Evolutionary conservation across 2,329 filamentous ascomycete genomes (phyloP), one percentile per base, ranked within the genome.

Genomic region (Myriosclerotinia duriaeana): DNA sequence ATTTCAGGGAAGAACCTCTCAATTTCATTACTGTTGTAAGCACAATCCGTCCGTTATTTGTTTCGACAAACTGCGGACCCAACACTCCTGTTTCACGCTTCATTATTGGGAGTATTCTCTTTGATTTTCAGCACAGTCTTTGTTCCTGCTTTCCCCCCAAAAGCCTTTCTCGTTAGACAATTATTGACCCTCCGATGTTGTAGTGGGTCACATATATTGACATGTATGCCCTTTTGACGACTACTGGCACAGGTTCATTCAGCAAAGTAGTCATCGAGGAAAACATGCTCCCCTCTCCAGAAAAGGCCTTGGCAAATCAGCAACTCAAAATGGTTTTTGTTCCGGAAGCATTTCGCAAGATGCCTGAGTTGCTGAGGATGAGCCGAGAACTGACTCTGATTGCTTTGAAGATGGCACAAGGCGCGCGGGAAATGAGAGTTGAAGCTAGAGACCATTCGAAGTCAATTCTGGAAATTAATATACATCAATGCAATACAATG

Each of bases 141-240:
- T 20, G 9, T 17, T 30, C 14, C 5, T 26, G 8, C 2, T 56
- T 40, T 56, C 8, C 9, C 20, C 34, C 5, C 7, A 30, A 12
- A 30, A 42, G 8, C 14, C 38, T 44, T 30, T 30, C 54, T 30
- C 6, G 6, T 26, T 20, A 30, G 54, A 17, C 22, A 44, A 44
- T 30, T 40, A 26, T 38, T 58, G 8, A 58, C 6, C 12, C 11
- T 8, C n/a, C 12, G 22, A 42, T 58, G 40, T 50, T 30, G 4
- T 58, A 58, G 83, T 81, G 79, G 74, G 79, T 85, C 48, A 81
- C 80, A 70, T 79, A 79, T 65, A 80, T 87, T 54, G 85, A 87
- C 70, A 76, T 84, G n/a, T 81, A 85, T 69, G 83, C 83, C 17
- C 78, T 84, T 42, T 72, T 87, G 56, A 82, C 82, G 64, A 83